Percentiles rank a stretch among this genome's conserved stretches.
Evolutionary conservation across 352 stramenopile genomes (phyloP).

Genomic region (Poterioochromonas sp.): DNA sequence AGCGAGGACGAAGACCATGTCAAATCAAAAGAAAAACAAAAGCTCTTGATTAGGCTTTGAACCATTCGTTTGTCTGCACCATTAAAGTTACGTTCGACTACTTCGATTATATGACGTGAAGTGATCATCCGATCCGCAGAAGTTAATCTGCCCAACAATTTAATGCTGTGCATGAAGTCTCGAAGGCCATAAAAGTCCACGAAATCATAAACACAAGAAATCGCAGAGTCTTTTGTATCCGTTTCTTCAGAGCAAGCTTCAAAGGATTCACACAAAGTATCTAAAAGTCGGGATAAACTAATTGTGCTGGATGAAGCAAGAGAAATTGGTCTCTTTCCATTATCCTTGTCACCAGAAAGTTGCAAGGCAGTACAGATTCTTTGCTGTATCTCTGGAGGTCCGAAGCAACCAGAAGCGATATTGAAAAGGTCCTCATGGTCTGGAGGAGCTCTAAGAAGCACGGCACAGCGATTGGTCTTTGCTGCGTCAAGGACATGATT

Average conservation of each 20-base stretch:
- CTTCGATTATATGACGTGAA: constrained; percentile 35
- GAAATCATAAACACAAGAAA: constrained; percentile 34
- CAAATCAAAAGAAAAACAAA: constrained; percentile 36
- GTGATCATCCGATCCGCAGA: constrained; percentile 24
- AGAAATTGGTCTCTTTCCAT: not conserved
- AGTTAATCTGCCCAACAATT: constrained; percentile 34
- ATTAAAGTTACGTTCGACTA: constrained; percentile 48
- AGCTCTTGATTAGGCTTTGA: constrained; percentile 40
- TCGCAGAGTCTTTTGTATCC: not conserved
- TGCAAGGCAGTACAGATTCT: constrained; percentile 19
- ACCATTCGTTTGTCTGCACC: constrained; percentile 40
- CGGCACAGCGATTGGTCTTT: constrained; percentile 49
- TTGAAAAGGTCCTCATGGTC: constrained; percentile 45
- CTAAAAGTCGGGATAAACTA: not conserved
- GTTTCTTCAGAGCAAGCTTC: constrained; percentile 3
- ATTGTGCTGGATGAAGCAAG: too few relatives aligned
- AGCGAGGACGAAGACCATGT: not conserved
- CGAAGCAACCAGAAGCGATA: constrained; percentile 44
- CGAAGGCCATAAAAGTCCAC: constrained; percentile 48
- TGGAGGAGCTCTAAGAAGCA: constrained; percentile 44
- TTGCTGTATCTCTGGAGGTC: not conserved
- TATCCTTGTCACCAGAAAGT: not conserved
- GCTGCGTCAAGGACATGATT: constrained; percentile 49
- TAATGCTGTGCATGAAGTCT: constrained; percentile 44
- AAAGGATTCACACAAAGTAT: constrained; percentile 16